Evolutionary conservation across 2,329 filamentous ascomycete species (phyloP).

Genomic region (Tolypocladium pustulatum): DNA sequence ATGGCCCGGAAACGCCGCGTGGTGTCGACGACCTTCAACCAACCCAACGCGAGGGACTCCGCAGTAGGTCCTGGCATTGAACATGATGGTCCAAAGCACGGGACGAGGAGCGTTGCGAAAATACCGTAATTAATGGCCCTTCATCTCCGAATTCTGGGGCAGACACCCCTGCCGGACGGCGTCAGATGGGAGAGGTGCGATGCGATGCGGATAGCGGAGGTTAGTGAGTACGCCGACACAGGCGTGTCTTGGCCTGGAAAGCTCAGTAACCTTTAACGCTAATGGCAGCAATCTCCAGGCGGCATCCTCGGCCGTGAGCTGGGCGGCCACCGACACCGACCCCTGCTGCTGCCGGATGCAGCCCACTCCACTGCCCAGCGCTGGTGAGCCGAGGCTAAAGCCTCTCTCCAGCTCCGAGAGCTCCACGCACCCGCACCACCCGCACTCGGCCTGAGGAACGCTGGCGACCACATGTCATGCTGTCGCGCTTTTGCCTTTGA

Average conservation of each 20-base stretch:
- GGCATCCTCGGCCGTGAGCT: not conserved
- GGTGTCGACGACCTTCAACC: not conserved
- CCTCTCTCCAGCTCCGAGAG: not conserved
- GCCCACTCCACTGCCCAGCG: not conserved
- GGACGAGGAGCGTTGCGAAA: not conserved
- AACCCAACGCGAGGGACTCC: not conserved
- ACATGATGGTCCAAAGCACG: not conserved
- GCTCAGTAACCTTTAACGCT: not conserved
- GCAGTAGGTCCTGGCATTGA: not conserved
- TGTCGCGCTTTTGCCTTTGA: conserved; percentile 3
- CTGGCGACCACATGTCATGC: conserved; percentile 9
- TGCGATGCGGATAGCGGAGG: not conserved
- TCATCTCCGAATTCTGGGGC: not conserved
- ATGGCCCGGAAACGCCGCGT: not conserved
- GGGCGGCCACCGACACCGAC: not conserved
- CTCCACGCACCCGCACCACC: not conserved
- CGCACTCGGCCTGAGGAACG: conserved; percentile 1
- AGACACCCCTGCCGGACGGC: not conserved
- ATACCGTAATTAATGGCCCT: not conserved
- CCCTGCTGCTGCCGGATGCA: not conserved
- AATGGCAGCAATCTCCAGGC: not conserved
- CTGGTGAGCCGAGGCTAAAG: not conserved
- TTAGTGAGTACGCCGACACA: not conserved
- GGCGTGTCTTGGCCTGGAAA: not conserved
- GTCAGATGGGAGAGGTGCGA: not conserved